A percentile compares a stretch with the other conserved stretches of the same genome.
phyloP scores from a whole-genome alignment of 495 filamentous ascomycete species.

The Hyaloscypha hepaticicola region DNA sequence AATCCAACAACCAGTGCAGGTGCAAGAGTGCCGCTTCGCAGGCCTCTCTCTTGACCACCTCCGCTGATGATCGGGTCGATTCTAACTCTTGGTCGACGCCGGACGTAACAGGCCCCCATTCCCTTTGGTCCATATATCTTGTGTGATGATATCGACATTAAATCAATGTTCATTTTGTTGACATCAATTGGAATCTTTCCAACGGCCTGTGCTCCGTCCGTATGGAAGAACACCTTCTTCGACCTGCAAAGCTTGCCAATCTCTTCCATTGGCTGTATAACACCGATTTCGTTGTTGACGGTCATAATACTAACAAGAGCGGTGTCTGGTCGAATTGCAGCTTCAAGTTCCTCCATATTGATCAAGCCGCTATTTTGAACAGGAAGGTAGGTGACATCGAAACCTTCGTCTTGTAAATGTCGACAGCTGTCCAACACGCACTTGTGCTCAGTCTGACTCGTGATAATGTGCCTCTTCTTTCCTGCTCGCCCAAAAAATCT shows the following conservation, averaged over 20 bases:
- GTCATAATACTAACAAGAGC: conserved; percentile 95
- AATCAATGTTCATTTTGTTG: conserved; percentile 92
- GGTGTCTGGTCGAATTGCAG: conserved; percentile 87
- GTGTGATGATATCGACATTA: conserved; percentile 99
- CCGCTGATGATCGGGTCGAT: conserved; percentile 95
- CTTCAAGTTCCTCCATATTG: conserved; percentile 81
- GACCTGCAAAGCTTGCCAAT: conserved; percentile 89
- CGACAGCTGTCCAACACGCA: conserved; percentile 96
- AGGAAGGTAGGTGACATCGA: conserved; percentile 91
- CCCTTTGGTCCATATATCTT: conserved; percentile 99
- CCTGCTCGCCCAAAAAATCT: conserved; percentile 87
- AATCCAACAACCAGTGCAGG: conserved; percentile 88
- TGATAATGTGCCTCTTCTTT: conserved; percentile 99
- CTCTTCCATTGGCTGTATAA: conserved; percentile 91
- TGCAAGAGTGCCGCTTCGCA: conserved; percentile 90
- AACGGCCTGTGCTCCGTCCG: conserved; percentile 94
- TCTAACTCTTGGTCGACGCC: conserved; percentile 86
- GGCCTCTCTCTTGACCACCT: conserved; percentile 91
- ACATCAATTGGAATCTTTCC: conserved; percentile 97
- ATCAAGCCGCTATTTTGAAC: conserved; percentile 83
- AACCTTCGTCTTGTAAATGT: conserved; percentile 95
- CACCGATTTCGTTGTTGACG: conserved; percentile 98
- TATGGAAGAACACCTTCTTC: conserved; percentile 97
- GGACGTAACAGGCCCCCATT: conserved; percentile 93
- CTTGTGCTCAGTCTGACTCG: conserved; percentile 97